A percentile compares a stretch with the other conserved stretches of the same genome.
phyloP scores from a whole-genome alignment of 148 eudicot species.

The Camellia granthamiana region DNA sequence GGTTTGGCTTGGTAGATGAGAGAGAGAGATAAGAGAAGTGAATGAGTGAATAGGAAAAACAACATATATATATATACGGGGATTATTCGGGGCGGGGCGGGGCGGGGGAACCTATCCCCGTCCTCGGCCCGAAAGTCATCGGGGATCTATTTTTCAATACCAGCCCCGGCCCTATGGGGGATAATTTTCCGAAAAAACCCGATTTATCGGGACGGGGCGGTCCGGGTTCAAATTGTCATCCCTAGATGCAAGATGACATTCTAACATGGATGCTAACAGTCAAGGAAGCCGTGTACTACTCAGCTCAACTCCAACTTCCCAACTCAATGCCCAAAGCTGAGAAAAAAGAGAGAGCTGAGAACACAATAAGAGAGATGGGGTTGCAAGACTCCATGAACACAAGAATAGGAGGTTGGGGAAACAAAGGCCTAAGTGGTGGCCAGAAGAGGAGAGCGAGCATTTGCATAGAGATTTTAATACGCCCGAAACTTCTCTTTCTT shows the following conservation, averaged over 20 bases:
- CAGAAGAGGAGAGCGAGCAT: conserved; percentile 50
- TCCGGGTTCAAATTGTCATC: too few species aligned
- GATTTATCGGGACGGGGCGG: too few species aligned
- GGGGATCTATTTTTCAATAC: too few species aligned
- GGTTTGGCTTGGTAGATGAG: too few species aligned
- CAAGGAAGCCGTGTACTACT: conserved; percentile 66
- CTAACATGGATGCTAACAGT: conserved; percentile 57
- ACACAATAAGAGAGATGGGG: conserved; percentile 66
- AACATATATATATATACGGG: too few species aligned
- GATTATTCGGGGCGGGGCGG: too few species aligned
- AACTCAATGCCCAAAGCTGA: conserved; percentile 47
- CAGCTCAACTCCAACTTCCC: conserved; percentile 71
- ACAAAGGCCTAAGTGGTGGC: conserved; percentile 47
- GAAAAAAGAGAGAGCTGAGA: conserved; percentile 53
- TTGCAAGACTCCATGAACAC: conserved; percentile 49
- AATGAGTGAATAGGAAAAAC: too few species aligned
- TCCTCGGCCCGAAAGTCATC: too few species aligned
- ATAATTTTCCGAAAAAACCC: not conserved
- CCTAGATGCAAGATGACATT: conserved; percentile 59
- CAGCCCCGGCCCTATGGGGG: not conserved
- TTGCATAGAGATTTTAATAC: conserved; percentile 40
- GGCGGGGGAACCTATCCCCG: too few species aligned
- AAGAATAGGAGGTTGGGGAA: conserved; percentile 39
- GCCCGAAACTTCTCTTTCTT: conserved; percentile 47
- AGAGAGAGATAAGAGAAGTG: too few species aligned